These are phyloP conservation scores for Acephala macrosclerotiorum DNA, from an alignment of 2,329 filamentous ascomycete genomes.

Conservation along the genomic window DNA sequence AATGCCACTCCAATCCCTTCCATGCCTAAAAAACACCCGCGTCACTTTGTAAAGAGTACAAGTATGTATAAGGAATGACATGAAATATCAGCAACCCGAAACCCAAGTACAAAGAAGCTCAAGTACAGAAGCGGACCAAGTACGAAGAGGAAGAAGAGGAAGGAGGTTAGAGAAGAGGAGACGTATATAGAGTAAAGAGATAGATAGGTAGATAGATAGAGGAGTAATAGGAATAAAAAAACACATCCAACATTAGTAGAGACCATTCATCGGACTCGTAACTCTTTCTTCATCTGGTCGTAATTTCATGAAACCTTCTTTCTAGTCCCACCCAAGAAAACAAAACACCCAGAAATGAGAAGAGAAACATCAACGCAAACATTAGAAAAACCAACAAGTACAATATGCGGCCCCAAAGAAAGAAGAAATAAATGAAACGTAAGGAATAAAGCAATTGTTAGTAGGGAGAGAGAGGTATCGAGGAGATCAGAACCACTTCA, in stretches of 20 bases:
- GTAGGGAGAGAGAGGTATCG: background rate
- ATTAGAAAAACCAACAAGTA: background rate
- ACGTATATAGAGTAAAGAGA: conserved; percentile 8
- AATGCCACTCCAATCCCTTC: background rate
- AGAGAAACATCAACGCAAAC: background rate
- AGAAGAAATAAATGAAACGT: background rate
- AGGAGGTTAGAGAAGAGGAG: conserved; percentile 1
- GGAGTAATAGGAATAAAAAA: conserved; percentile 6
- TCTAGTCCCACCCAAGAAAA: background rate
- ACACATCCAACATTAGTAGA: conserved; percentile 8
- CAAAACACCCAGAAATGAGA: background rate
- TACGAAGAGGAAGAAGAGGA: background rate
- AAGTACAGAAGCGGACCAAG: background rate
- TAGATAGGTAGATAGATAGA: conserved; percentile 4
- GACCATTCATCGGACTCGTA: conserved; percentile 3
- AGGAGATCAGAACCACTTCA: conserved; percentile 50
- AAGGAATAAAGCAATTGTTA: background rate
- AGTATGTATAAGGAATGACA: background rate
- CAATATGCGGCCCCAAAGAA: background rate
- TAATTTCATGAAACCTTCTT: background rate
- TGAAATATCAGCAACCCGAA: background rate
- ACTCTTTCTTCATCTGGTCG: conserved; percentile 1
- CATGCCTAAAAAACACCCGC: background rate
- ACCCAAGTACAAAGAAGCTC: background rate
- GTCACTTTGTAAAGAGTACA: background rate